Conservation (phyloP, 1,139 yeast species). For the Geotrichum restrictum region DNA sequence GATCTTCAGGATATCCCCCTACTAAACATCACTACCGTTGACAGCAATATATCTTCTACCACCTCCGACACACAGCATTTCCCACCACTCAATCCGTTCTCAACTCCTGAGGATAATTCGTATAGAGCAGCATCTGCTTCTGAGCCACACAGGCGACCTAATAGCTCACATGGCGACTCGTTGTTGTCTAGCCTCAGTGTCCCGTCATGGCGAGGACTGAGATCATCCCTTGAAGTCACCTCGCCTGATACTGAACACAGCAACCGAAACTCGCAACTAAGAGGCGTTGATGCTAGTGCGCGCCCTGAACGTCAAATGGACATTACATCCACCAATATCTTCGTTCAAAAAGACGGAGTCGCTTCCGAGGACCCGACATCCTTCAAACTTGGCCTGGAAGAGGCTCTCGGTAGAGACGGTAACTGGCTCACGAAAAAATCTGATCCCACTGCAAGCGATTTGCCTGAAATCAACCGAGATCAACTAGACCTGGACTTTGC, state of each 20-base stretch:
- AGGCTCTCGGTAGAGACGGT: constrained; percentile 30
- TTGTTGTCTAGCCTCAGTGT: not conserved
- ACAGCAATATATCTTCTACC: not conserved
- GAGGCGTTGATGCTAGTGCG: constrained; percentile 6
- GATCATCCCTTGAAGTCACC: not conserved
- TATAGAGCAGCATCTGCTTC: not conserved
- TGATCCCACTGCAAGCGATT: not conserved
- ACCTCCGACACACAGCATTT: not conserved
- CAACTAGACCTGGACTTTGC: not conserved
- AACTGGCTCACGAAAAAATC: constrained; percentile 16
- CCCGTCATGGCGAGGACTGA: not conserved
- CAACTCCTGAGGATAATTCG: not conserved
- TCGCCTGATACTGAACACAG: not conserved
- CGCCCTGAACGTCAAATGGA: not conserved
- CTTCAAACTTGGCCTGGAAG: constrained; percentile 25
- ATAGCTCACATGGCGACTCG: not conserved
- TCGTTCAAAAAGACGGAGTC: not conserved
- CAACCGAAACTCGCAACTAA: not conserved
- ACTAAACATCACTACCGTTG: not conserved
- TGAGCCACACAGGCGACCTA: not conserved
- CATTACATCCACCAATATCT: not conserved
- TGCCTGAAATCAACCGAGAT: constrained; percentile 8
- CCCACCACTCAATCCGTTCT: constrained; percentile 4
- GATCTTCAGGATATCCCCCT: not conserved
- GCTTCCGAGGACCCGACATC: not conserved